Base-by-base conservation (phyloP, 2,329 filamentous ascomycete species). In the Byssothecium circinans region DNA sequence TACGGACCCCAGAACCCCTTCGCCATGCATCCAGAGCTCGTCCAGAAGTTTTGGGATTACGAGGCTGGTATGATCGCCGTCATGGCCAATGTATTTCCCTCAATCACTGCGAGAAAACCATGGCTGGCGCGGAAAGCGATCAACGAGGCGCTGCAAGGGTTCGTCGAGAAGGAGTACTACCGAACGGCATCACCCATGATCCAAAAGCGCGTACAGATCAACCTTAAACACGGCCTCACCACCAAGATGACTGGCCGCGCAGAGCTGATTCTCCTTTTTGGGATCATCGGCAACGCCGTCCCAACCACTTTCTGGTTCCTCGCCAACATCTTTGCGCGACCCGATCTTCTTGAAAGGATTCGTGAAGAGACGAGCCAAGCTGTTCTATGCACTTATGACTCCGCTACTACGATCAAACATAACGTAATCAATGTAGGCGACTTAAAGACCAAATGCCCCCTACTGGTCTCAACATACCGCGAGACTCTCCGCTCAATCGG, bases 251-350 rank as follows among this genome's bases (percentile, higher is more conserved):
- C 52, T 7, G 56, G 44, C 8, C 38, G 49, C 32, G 35, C 52
- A 10, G 62, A 65, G 37, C 25, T 64, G 17, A 55, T 55, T 19
- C 38, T 64, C 11, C 45, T 64, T 2, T 59, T 75, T n/a, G 75
- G 65, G 0, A 54, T 73, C 17, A 53, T 78, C 0, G 67, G 68
- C 27, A 78, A 78, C 51, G 73, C 74, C 0, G 64, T 72, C 1
- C 74, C 74, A 0, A 65, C 74, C 0, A 57, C 63, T 0, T 79
- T 77, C 57, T 79, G 76, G 76, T 49, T 71, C 3, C 40, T 78
- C 0, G 70, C 60, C 32, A 69, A 76, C 27, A 49, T 79, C 3
- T 74, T 66, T 52, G 71, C 71, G 1, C 61, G 71, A 1, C 67
- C 71, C 0, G 53, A 58, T 1, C 50, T 78, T 1, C 65, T 77